Evolutionary conservation across 768 basidiomycete genomes (phyloP).

Genomic region (Lentinula boryana): DNA sequence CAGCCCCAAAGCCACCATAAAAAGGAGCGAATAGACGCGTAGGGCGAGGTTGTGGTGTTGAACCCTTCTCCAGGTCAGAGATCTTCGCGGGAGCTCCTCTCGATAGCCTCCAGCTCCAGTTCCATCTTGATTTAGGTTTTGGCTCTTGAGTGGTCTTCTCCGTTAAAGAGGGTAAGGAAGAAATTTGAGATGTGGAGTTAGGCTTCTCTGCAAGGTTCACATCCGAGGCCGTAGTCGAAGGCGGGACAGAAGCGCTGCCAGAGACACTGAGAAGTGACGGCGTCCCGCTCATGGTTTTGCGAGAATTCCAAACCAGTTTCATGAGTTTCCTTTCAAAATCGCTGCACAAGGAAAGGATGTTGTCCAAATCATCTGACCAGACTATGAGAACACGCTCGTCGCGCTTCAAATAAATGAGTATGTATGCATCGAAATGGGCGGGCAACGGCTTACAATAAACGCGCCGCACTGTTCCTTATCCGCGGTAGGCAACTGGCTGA

Average conservation of each 20-base stretch:
- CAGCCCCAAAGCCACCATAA: constrained; percentile 67
- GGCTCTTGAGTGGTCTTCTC: constrained; percentile 22
- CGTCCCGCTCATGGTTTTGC: constrained; percentile 22
- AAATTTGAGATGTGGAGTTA: constrained; percentile 17
- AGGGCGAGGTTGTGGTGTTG: constrained; percentile 31
- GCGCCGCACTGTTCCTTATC: constrained; percentile 92
- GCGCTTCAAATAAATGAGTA: constrained; percentile 38
- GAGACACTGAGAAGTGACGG: constrained; percentile 35
- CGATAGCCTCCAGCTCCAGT: constrained; percentile 43
- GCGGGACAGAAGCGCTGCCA: constrained; percentile 30
- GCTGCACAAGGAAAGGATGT: constrained; percentile 64
- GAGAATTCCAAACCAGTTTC: constrained; percentile 49
- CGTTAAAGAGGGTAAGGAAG: constrained; percentile 20
- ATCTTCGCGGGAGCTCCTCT: constrained; percentile 23
- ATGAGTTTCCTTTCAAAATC: constrained; percentile 70
- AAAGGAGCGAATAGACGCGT: constrained; percentile 65
- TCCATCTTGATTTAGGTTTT: constrained; percentile 21
- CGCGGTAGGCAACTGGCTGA: constrained; percentile 61
- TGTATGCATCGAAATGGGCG: not conserved
- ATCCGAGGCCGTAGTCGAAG: constrained; percentile 45
- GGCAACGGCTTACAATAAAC: constrained; percentile 57
- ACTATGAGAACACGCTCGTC: constrained; percentile 79
- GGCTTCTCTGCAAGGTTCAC: constrained; percentile 51
- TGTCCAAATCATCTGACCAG: constrained; percentile 82
- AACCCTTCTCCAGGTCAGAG: constrained; percentile 48